Percentiles rank a stretch among this genome's conserved stretches.
Conservation (phyloP, 2,329 filamentous ascomycete genomes). For the Fusarium sp. region DNA sequence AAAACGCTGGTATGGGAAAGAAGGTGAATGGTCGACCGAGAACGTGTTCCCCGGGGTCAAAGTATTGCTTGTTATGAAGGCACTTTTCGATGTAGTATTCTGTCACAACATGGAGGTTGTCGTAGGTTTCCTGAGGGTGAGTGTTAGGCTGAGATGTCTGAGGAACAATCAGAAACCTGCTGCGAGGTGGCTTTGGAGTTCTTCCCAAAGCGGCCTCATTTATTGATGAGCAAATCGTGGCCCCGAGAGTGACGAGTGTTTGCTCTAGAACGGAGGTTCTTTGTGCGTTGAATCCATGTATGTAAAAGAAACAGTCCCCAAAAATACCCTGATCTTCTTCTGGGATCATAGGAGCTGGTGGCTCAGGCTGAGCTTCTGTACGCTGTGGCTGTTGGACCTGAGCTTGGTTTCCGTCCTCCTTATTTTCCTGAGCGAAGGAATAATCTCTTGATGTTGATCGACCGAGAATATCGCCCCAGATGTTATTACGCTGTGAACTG, state of each 20-base stretch:
- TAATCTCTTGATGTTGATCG: conserved; percentile 48
- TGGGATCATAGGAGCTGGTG: conserved; percentile 9
- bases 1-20: conserved; percentile 76
- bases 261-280: conserved; percentile 60
- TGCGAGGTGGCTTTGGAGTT: conserved; percentile 42
- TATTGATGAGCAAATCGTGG: conserved; percentile 54
- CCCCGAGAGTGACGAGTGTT: conserved; percentile 59
- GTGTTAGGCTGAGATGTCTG: conserved; percentile 59
- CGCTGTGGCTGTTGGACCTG: conserved; percentile 12
- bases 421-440: conserved; percentile 44
- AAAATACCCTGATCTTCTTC: conserved; percentile 57
- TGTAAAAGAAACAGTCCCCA: conserved; percentile 64
- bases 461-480: conserved; percentile 92
- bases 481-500: conserved; percentile 77
- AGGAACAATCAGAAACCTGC: conserved; percentile 64
- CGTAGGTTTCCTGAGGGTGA: conserved; percentile 52
- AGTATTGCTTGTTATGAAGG: conserved; percentile 76
- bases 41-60: conserved; percentile 74
- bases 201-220: conserved; percentile 50
- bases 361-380: conserved; percentile 4
- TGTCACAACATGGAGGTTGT: conserved; percentile 68
- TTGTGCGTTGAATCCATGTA: conserved; percentile 66
- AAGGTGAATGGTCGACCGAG: conserved; percentile 79
- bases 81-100: conserved; percentile 96
- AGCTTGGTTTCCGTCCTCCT: conserved; percentile 6